phyloP scores from a whole-genome alignment of 2,329 filamentous ascomycete genomes.

The Grosmannia clavigera region DNA sequence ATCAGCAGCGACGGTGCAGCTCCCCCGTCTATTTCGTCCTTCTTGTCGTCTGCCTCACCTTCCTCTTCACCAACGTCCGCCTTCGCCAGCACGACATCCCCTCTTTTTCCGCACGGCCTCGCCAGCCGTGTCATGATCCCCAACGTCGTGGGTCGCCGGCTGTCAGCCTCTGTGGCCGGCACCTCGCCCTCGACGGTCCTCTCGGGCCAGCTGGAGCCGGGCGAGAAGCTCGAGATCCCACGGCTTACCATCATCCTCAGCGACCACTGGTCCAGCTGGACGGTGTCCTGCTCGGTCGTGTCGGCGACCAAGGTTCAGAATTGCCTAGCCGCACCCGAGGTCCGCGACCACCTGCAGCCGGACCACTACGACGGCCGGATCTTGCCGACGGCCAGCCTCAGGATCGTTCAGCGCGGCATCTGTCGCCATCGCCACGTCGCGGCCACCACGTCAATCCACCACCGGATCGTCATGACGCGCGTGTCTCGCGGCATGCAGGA shows the following conservation, averaged over 20 bases:
- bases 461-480: conserved; percentile 2
- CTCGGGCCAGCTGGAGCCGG: too few relatives aligned
- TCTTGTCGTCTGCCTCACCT: neutral
- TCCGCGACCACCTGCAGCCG: neutral
- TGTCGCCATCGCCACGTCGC: neutral
- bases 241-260: neutral
- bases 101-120: neutral
- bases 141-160: neutral
- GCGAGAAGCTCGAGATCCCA: neutral
- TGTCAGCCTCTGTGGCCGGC: neutral
- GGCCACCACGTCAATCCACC: neutral
- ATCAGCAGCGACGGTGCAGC: too few relatives aligned
- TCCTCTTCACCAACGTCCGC: neutral
- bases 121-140: neutral
- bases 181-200: neutral
- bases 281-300: neutral
- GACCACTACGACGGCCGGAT: conserved; percentile 1
- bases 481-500: neutral
- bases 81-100: too few relatives aligned
- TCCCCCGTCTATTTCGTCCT: neutral
- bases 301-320: neutral
- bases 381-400: neutral
- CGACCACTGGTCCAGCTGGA: conserved; percentile 3
- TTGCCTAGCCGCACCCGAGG: neutral
- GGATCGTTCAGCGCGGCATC: neutral